Evolutionary conservation across 2,329 filamentous ascomycete genomes (phyloP).

Genomic region (Sphaceloma murrayae): DNA sequence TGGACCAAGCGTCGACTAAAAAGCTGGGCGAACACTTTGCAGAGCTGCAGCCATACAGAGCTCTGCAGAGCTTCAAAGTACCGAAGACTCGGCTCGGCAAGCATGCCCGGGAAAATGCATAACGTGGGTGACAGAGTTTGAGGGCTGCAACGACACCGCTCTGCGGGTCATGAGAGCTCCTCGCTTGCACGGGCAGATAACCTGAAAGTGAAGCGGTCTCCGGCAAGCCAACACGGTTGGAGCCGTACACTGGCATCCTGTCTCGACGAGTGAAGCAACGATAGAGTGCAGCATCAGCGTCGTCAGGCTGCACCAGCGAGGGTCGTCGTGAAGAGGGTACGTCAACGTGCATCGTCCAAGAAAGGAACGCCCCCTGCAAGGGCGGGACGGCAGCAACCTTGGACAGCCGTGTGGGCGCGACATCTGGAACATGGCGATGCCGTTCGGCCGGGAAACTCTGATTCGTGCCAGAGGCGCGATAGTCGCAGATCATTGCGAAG

Average conservation of each 20-base stretch:
- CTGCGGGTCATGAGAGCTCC: background rate
- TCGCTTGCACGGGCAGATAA: too few relatives aligned
- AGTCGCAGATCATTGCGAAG: conserved; percentile 8
- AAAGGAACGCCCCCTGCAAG: conserved; percentile 3
- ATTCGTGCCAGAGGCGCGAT: conserved; percentile 7
- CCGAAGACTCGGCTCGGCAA: conserved; percentile 16
- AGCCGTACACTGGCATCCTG: too few relatives aligned
- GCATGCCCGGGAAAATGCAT: conserved; percentile 8
- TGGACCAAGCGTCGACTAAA: conserved; percentile 7
- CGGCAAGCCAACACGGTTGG: too few relatives aligned
- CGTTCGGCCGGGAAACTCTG: conserved; percentile 10
- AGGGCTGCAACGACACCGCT: conserved; percentile 9
- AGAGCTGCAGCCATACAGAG: too few relatives aligned
- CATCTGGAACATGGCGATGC: conserved; percentile 1
- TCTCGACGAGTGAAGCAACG: too few relatives aligned
- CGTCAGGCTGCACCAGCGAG: background rate
- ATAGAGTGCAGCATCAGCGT: too few relatives aligned
- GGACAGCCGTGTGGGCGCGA: conserved; percentile 6
- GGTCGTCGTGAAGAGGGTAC: background rate
- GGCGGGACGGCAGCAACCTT: conserved; percentile 15
- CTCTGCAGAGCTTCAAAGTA: too few relatives aligned
- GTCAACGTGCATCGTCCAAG: conserved; percentile 5
- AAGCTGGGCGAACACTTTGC: conserved; percentile 11
- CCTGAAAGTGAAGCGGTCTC: too few relatives aligned
- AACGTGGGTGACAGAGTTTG: conserved; percentile 12